phyloP scores from a whole-genome alignment of 805 yeast species.

The Metschnikowia koreensis region DNA sequence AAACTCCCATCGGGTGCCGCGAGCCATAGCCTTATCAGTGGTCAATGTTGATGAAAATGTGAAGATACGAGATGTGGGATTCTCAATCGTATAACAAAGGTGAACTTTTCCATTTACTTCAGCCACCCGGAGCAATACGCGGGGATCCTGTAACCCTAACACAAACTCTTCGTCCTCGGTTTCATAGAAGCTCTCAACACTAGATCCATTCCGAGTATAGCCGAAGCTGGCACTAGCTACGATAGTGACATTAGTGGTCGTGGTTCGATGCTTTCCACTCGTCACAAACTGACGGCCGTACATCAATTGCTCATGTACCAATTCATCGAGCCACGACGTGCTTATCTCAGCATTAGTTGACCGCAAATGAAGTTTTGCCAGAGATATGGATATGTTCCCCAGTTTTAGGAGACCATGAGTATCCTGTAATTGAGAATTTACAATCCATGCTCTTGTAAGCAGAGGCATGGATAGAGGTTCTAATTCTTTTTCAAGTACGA shows the following conservation, averaged over 20 bases:
- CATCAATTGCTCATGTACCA: not conserved
- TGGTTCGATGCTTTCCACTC: slow-evolving; percentile 35
- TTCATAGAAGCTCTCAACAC: slow-evolving; percentile 26
- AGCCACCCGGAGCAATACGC: slow-evolving; percentile 50
- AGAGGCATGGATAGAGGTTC: slow-evolving; percentile 28
- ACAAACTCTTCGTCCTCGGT: slow-evolving; percentile 49
- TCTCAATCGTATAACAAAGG: slow-evolving; percentile 59
- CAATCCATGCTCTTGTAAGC: slow-evolving; percentile 32
- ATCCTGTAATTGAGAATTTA: slow-evolving; percentile 14
- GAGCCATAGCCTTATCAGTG: slow-evolving; percentile 11
- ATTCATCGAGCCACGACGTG: slow-evolving; percentile 16
- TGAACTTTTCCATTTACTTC: slow-evolving; percentile 17
- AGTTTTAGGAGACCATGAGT: slow-evolving; percentile 2
- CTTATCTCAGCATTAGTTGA: slow-evolving; percentile 29
- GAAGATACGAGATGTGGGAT: slow-evolving; percentile 70
- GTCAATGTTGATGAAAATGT: slow-evolving; percentile 47
- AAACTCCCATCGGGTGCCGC: slow-evolving; percentile 16
- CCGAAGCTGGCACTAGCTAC: slow-evolving; percentile 13
- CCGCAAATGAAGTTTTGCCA: slow-evolving; percentile 21
- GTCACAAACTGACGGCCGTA: slow-evolving; percentile 30
- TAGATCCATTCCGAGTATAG: slow-evolving; percentile 13
- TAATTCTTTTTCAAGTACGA: slow-evolving; percentile 21
- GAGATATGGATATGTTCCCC: slow-evolving; percentile 18
- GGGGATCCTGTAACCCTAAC: slow-evolving; percentile 67
- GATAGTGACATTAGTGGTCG: slow-evolving; percentile 34